Conservation (phyloP, 2,329 filamentous ascomycete genomes). For the Diaporthe humulicola region DNA sequence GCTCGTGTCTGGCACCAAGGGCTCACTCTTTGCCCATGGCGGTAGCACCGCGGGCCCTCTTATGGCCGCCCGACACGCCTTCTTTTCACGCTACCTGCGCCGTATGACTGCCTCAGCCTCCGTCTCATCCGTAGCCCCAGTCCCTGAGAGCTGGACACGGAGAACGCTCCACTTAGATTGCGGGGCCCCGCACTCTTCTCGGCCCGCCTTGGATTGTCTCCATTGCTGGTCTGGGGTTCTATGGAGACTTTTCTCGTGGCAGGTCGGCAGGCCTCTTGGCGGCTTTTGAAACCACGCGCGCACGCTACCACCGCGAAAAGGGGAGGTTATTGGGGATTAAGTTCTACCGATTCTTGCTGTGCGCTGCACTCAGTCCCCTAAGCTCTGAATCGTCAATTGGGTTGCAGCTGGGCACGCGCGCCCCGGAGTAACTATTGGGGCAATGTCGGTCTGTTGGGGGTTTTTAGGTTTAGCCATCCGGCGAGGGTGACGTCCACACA, state of each 20-base stretch:
- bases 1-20: background rate
- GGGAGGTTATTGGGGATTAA: constrained; percentile 11
- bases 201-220: constrained; percentile 6
- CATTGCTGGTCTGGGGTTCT: constrained; percentile 9
- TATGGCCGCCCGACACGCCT: background rate
- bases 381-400: background rate
- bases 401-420: constrained; percentile 24
- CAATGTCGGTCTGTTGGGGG: constrained; percentile 3
- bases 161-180: constrained; percentile 22
- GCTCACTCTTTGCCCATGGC: background rate
- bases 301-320: background rate
- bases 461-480: constrained; percentile 28
- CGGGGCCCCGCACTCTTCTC: constrained; percentile 25
- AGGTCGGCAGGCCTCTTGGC: constrained; percentile 10
- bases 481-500: constrained; percentile 10
- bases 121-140: constrained; percentile 17
- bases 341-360: constrained; percentile 1
- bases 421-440: constrained; percentile 18
- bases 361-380: background rate
- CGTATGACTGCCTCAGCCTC: background rate
- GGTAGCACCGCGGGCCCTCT: constrained; percentile 19
- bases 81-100: constrained; percentile 1
- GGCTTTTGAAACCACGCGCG: background rate
- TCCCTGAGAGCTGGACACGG: constrained; percentile 8
- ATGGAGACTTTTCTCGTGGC: background rate